These are phyloP conservation scores for Gymnopilus dilepis DNA, from an alignment of 768 basidiomycete species.

Conservation along the genomic window DNA sequence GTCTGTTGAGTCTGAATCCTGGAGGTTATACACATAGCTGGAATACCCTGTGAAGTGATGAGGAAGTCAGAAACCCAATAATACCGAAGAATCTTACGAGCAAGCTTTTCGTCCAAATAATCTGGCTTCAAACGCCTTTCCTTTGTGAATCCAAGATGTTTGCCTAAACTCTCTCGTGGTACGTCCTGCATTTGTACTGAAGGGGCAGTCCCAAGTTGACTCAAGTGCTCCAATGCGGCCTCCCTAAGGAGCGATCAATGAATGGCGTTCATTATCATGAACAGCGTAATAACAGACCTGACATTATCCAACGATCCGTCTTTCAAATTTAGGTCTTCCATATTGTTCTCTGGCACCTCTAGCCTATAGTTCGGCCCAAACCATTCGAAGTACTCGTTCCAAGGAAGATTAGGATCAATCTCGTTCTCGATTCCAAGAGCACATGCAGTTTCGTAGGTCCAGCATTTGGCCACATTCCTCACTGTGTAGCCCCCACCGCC, in stretches of 20 bases:
- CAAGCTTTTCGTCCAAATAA: slow-evolving; percentile 68
- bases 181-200: slow-evolving; percentile 88
- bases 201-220: slow-evolving; percentile 67
- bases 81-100: slow-evolving; percentile 53
- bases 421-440: slow-evolving; percentile 83
- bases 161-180: slow-evolving; percentile 69
- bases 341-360: slow-evolving; percentile 90
- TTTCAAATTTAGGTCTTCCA: slow-evolving; percentile 90
- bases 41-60: slow-evolving; percentile 56
- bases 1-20: slow-evolving; percentile 52
- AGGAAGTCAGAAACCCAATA: no score
- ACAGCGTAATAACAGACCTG: slow-evolving; percentile 51
- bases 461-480: slow-evolving; percentile 92
- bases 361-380: slow-evolving; percentile 94
- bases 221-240: slow-evolving; percentile 46
- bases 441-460: slow-evolving; percentile 97
- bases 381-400: slow-evolving; percentile 95
- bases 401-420: slow-evolving; percentile 79
- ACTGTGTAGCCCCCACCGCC: slow-evolving; percentile 99
- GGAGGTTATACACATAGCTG: slow-evolving; percentile 65
- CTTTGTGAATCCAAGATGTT: slow-evolving; percentile 61
- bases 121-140: slow-evolving; percentile 57
- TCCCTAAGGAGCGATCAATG: slow-evolving; percentile 28
- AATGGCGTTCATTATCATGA: slow-evolving; percentile 5
- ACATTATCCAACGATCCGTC: slow-evolving; percentile 83